Evolutionary conservation across 352 stramenopile genomes (phyloP).

Genomic region (Aphanomyces euteiches): DNA sequence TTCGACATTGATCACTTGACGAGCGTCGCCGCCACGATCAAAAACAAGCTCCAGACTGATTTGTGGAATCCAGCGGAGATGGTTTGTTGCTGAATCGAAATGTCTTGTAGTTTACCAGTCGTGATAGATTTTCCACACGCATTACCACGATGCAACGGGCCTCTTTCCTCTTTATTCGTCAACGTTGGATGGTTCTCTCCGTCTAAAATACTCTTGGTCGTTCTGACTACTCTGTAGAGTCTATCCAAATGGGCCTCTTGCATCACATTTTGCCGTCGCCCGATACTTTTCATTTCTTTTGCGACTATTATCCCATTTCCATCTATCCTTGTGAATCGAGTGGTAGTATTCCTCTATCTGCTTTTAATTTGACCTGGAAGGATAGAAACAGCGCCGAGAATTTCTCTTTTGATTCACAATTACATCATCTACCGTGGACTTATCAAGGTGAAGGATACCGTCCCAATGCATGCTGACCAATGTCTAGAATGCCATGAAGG

Average conservation of each 20-base stretch:
- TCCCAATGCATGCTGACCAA: background rate
- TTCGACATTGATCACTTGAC: conserved; percentile 41
- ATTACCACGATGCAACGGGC: conserved; percentile 39
- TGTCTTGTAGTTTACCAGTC: background rate
- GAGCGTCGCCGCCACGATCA: conserved; percentile 36
- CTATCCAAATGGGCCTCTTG: conserved; percentile 54
- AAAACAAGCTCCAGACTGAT: conserved; percentile 22
- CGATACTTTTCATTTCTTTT: conserved; percentile 73
- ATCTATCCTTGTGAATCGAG: conserved; percentile 52
- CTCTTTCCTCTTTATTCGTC: conserved; percentile 57
- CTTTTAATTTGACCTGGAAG: conserved; percentile 1
- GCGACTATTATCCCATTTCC: conserved; percentile 48
- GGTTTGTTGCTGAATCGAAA: conserved; percentile 32
- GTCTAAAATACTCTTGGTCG: background rate
- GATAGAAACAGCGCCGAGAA: background rate
- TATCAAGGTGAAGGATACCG: conserved; percentile 43
- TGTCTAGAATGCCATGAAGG: conserved; percentile 64
- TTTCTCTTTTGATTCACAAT: conserved; percentile 56
- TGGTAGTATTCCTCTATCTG: too few relatives aligned
- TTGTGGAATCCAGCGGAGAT: conserved; percentile 62
- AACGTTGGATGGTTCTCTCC: conserved; percentile 35
- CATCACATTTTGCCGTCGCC: conserved; percentile 66
- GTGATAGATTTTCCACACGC: conserved; percentile 47
- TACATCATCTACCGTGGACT: conserved; percentile 72
- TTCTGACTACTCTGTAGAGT: conserved; percentile 28